Evolutionary conservation across 2,329 filamentous ascomycete genomes (phyloP), one percentile per base, ranked within the genome.

Genomic region (Curvularia spicifera): DNA sequence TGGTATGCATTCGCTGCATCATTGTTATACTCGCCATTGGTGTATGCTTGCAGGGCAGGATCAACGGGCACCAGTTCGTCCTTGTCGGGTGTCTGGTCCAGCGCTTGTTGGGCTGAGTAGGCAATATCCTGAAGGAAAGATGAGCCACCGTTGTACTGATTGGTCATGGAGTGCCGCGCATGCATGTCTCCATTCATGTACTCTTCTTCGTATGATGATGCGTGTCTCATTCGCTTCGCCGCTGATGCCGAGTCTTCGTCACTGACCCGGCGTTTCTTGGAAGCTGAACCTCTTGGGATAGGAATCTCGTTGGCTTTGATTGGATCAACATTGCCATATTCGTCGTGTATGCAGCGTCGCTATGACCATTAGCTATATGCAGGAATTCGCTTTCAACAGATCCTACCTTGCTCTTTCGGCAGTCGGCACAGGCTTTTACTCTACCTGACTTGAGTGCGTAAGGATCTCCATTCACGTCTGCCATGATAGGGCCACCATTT

Each of bases 271-370:
- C 84, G 82, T 71, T 87, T 87, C 39, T 80, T 77, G n/a, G 80
- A 80, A n/a, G 77, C 78, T 31, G 83, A 82, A 13, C 83, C 85
- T 60, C 86, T 81, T 40, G 86, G 85, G 40, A 87, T 83, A 2
- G 85, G 84, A 24, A 83, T 79, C 68, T 89, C 86, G 50, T 84
- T 83, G 2, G 85, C 84, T 69, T 89, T 89, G 66, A 87, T 74
- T 1, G 86, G 86, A 71, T 89, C 87, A 26, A 89, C 82, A 55
- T 85, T 83, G 49, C 87, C 87, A 63, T 84, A 82, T 64, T 88
- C 85, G 66, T 89, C 86, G 68, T 89, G 87, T 48, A 89, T 86
- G 68, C 87, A 89, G 68, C 87, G 85, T 57, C 87, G 85, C 86
- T 89, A 55, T 20, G 26, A 22, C 43, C 69, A 66, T 72, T 65